Evolutionary conservation across 805 yeast species (phyloP).

Genomic region (Lipomyces yamadae): DNA sequence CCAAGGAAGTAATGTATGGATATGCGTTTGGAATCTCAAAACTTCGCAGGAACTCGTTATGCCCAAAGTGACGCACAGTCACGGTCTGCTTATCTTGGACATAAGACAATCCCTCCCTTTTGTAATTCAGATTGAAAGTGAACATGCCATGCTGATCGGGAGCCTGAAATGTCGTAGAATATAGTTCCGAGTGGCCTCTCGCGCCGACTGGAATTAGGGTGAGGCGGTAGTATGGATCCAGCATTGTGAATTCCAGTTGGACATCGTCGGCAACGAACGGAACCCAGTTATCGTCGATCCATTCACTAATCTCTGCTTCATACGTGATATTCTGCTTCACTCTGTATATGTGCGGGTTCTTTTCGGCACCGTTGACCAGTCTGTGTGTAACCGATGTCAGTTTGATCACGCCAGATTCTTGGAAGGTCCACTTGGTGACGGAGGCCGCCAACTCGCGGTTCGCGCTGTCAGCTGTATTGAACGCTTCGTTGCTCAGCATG

Average conservation of each 20-base stretch:
- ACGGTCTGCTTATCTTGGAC: constrained; percentile 69
- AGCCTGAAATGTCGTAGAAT: constrained; percentile 61
- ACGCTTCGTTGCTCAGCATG: constrained; percentile 53
- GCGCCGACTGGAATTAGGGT: constrained; percentile 56
- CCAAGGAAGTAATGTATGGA: constrained; percentile 80
- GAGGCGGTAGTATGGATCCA: constrained; percentile 93
- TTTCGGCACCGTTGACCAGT: constrained; percentile 49
- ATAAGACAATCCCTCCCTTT: constrained; percentile 74
- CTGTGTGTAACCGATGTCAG: constrained; percentile 59
- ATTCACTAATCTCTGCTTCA: constrained; percentile 50
- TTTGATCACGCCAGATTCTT: constrained; percentile 66
- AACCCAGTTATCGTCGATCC: constrained; percentile 65
- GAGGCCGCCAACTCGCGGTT: constrained; percentile 53
- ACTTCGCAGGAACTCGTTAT: constrained; percentile 90
- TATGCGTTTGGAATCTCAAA: constrained; percentile 93
- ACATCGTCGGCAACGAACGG: constrained; percentile 66
- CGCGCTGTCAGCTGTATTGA: constrained; percentile 32
- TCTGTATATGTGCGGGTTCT: constrained; percentile 58
- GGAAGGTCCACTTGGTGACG: constrained; percentile 73
- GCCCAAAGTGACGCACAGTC: constrained; percentile 90
- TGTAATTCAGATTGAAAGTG: constrained; percentile 78
- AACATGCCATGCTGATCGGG: constrained; percentile 99
- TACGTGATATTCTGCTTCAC: constrained; percentile 72
- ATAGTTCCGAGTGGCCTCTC: constrained; percentile 49
- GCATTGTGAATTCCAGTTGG: constrained; percentile 85